Evolutionary conservation across 441 rosid species (phyloP).

Genomic region (Croton setiger): DNA sequence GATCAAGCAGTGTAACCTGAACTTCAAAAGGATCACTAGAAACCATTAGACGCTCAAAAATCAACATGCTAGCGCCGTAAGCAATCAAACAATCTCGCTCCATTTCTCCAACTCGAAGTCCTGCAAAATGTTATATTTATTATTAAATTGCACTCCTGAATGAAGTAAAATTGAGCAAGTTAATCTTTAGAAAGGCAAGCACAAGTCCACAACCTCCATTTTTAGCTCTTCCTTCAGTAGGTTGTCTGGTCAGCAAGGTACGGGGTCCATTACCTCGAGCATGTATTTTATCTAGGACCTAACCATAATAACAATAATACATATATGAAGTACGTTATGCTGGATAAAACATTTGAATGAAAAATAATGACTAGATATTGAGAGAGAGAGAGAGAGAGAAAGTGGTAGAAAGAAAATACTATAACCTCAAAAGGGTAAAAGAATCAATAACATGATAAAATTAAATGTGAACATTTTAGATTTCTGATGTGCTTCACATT

Average conservation of each 20-base stretch:
- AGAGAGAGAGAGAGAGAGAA: background rate
- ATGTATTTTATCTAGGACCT: conserved; percentile 80
- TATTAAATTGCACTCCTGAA: conserved; percentile 8
- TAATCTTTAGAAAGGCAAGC: conserved; percentile 14
- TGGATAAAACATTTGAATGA: background rate
- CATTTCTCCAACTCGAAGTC: conserved; percentile 98
- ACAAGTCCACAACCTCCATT: conserved; percentile 67
- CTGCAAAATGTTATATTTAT: conserved; percentile 34
- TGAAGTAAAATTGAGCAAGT: conserved; percentile 6
- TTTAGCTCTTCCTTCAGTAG: conserved; percentile 93
- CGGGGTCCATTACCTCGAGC: conserved; percentile 97
- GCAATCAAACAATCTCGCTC: conserved; percentile 96
- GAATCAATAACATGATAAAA: background rate
- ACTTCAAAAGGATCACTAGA: conserved; percentile 98
- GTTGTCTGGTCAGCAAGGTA: conserved; percentile 87
- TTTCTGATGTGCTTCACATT: background rate
- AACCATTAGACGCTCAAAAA: conserved; percentile 83
- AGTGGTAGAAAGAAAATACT: background rate
- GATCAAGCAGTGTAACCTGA: conserved; percentile 47
- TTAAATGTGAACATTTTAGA: conserved; percentile 2
- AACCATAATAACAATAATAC: conserved; percentile 2
- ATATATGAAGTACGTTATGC: background rate
- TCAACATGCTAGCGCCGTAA: conserved; percentile 96
- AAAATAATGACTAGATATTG: background rate
- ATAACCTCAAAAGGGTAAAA: background rate